These are phyloP conservation scores for Uronychia setigera DNA, from an alignment of 73 alveolate species.

Conservation along the genomic window DNA sequence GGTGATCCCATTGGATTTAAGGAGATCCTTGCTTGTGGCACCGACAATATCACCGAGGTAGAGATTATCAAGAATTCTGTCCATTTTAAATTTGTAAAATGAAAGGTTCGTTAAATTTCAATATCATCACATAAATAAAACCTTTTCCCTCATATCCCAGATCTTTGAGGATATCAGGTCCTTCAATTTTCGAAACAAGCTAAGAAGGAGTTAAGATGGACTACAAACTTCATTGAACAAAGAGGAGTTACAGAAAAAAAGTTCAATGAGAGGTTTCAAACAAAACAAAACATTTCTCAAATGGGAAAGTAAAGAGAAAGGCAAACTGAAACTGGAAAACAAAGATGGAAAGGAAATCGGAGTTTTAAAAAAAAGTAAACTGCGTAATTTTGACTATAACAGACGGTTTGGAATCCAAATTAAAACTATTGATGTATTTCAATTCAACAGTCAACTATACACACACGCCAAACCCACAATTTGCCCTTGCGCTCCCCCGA, in stretches of 20 bases:
- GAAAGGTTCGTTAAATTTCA: no score
- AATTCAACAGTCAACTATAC: background rate
- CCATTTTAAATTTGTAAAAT: conserved; percentile 13
- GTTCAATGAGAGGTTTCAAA: no score
- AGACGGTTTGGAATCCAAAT: background rate
- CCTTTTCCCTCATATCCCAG: no score
- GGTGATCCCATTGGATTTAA: conserved; percentile 42
- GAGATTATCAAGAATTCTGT: conserved; percentile 54
- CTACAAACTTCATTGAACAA: no score
- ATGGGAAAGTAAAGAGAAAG: background rate
- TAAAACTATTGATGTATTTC: background rate
- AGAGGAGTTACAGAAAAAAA: no score
- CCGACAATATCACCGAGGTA: conserved; percentile 60
- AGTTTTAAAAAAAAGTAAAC: no score
- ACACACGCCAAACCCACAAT: background rate
- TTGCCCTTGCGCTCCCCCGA: background rate
- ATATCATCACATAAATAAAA: no score
- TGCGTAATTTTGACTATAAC: background rate
- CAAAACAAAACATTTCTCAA: no score
- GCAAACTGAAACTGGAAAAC: background rate
- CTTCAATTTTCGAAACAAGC: no score
- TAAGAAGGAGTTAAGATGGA: no score
- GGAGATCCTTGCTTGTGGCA: conserved; percentile 32
- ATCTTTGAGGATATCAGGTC: no score
- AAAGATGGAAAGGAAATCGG: background rate